Conservation (phyloP, 371 early-diverging fungal species). For the Mucor irregularis region DNA sequence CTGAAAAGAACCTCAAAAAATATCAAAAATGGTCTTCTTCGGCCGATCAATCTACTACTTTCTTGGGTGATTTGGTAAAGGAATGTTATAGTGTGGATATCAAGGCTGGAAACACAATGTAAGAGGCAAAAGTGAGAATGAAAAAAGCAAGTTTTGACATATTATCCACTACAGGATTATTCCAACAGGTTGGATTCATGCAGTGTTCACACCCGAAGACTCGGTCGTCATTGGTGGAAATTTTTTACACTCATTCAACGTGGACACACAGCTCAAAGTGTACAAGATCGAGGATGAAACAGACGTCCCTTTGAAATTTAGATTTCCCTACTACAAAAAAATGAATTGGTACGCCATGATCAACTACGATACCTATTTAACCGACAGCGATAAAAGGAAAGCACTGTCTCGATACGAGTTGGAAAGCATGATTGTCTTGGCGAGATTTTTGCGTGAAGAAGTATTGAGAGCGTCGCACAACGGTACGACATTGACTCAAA, state of each 20-base stretch:
- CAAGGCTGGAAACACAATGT: conserved; percentile 77
- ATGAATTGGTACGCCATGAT: conserved; percentile 76
- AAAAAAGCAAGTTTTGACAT: neutral
- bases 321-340: conserved; percentile 83
- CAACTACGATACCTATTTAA: conserved; percentile 28
- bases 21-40: conserved; percentile 89
- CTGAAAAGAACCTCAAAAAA: conserved; percentile 75
- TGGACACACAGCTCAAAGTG: conserved; percentile 66
- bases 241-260: conserved; percentile 79
- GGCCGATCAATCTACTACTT: conserved; percentile 75
- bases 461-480: neutral
- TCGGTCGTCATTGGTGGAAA: conserved; percentile 93
- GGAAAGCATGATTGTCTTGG: conserved; percentile 18
- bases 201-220: conserved; percentile 85
- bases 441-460: conserved; percentile 3
- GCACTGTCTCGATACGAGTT: conserved; percentile 18
- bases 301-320: conserved; percentile 75
- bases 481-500: neutral
- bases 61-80: conserved; percentile 80
- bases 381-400: conserved; percentile 3
- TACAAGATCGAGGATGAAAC: conserved; percentile 79
- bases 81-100: conserved; percentile 70
- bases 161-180: conserved; percentile 62
- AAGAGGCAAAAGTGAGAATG: conserved; percentile 29
- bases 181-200: conserved; percentile 96